A percentile compares a stretch with the other conserved stretches of the same genome.
Conservation (phyloP, 345 rosid species). For the Linum trigynum region DNA sequence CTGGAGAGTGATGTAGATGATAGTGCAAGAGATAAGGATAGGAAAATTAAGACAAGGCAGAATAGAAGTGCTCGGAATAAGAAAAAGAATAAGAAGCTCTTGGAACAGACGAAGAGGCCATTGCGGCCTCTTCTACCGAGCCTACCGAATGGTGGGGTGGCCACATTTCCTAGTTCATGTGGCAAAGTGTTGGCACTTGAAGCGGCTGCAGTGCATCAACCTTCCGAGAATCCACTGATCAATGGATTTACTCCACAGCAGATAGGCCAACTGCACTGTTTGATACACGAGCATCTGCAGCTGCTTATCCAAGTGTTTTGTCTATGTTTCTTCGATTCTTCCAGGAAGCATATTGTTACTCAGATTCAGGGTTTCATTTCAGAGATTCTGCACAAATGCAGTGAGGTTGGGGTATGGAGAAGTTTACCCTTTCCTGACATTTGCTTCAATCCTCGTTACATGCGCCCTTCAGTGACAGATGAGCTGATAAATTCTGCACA, state of each 20-base stretch:
- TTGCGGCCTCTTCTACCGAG: conserved; percentile 72
- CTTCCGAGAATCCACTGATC: conserved; percentile 23
- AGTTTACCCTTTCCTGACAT: conserved; percentile 42
- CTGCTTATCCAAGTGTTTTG: conserved; percentile 86
- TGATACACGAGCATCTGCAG: conserved; percentile 77
- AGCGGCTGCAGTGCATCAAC: conserved; percentile 16
- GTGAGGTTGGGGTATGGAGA: conserved; percentile 40
- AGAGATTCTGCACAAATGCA: conserved; percentile 54
- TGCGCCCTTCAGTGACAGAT: conserved; percentile 34
- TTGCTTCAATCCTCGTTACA: conserved; percentile 36
- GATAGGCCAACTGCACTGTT: conserved; percentile 65
- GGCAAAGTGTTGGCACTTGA: conserved; percentile 24
- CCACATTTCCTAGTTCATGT: conserved; percentile 19
- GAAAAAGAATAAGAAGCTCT: conserved; percentile 37
- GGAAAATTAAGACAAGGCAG: conserved; percentile 56
- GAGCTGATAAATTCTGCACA: conserved; percentile 22
- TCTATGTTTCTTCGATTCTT: conserved; percentile 62
- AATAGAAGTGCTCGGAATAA: conserved; percentile 44
- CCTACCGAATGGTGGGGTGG: conserved; percentile 31
- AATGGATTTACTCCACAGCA: conserved; percentile 61
- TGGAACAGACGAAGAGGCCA: conserved; percentile 55
- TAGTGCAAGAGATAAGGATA: conserved; percentile 26
- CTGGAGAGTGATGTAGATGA: conserved; percentile 86
- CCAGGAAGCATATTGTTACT: conserved; percentile 54
- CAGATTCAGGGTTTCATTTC: conserved; percentile 62